Conservation (phyloP, 179 eudicot species). For the Corrigiola litoralis region DNA sequence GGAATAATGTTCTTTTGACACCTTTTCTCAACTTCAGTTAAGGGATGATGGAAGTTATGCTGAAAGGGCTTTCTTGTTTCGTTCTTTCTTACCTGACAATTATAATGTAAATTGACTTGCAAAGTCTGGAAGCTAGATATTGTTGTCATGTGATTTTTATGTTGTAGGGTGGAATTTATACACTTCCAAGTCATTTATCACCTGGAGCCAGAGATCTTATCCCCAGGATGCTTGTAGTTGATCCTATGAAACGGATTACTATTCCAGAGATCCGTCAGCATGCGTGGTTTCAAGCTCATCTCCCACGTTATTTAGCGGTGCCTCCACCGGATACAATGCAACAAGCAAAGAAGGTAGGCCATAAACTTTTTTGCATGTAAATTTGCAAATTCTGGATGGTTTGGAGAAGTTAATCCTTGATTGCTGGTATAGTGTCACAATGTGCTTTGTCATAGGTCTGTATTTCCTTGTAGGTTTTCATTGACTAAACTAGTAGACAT, state of each 20-base stretch:
- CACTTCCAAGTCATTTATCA: conserved; percentile 95
- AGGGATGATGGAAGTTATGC: too few species aligned
- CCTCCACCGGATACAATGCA: conserved; percentile 91
- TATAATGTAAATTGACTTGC: neutral
- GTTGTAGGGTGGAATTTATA: conserved; percentile 80
- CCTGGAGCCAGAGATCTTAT: conserved; percentile 85
- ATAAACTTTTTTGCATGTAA: conserved; percentile 1
- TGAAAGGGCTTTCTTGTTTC: too few species aligned
- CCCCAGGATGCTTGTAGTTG: conserved; percentile 92
- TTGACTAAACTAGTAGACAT: too few species aligned
- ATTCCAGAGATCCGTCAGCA: conserved; percentile 90
- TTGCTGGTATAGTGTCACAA: too few species aligned
- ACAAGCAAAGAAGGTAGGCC: conserved; percentile 77
- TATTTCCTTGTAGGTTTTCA: neutral
- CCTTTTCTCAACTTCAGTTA: too few species aligned
- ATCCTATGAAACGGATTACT: conserved; percentile 87
- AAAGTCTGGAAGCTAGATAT: neutral
- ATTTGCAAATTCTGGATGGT: neutral
- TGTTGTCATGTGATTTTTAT: conserved; percentile 15
- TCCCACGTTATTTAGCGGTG: conserved; percentile 89
- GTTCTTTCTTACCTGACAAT: too few species aligned
- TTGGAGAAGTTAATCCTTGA: too few species aligned
- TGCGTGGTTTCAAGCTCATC: conserved; percentile 87
- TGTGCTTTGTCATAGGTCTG: neutral
- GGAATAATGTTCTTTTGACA: too few species aligned